phyloP scores from a whole-genome alignment of 768 basidiomycete genomes.

The Suillus cothurnatus region DNA sequence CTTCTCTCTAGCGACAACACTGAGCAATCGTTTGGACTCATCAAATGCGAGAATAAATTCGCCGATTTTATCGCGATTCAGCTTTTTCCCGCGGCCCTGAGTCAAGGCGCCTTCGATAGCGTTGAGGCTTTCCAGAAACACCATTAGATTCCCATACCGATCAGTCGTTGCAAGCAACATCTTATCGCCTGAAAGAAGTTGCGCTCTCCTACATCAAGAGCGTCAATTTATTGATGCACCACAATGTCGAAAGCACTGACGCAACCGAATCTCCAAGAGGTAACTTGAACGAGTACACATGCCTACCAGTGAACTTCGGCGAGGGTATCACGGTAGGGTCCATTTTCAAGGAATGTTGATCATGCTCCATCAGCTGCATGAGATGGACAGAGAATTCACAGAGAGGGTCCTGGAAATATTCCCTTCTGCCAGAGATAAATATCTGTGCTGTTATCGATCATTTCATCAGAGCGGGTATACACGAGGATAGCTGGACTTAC shows the following conservation, averaged over 20 bases:
- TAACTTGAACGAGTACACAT: conserved; percentile 20
- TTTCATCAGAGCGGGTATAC: neutral
- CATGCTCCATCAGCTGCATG: conserved; percentile 30
- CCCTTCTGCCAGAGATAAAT: conserved; percentile 20
- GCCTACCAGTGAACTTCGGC: conserved; percentile 18
- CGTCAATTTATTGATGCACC: neutral
- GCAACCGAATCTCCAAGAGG: conserved; percentile 20
- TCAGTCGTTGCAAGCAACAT: conserved; percentile 46
- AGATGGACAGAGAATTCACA: conserved; percentile 25
- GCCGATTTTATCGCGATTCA: conserved; percentile 51
- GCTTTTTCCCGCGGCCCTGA: conserved; percentile 26
- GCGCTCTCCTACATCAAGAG: conserved; percentile 31
- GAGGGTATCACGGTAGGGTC: conserved; percentile 25
- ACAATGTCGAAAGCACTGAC: neutral
- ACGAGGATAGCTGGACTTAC: neutral
- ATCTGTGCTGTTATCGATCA: neutral
- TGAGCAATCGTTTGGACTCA: conserved; percentile 52
- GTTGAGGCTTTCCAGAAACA: conserved; percentile 41
- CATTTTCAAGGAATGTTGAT: conserved; percentile 30
- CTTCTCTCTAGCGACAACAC: conserved; percentile 45
- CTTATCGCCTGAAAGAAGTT: conserved; percentile 44
- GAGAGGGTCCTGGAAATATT: conserved; percentile 22
- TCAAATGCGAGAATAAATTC: conserved; percentile 51
- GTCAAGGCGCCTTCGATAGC: conserved; percentile 36
- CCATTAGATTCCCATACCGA: conserved; percentile 31